Evolutionary conservation across 495 filamentous ascomycete genomes (phyloP).

Genomic region (Parathielavia hyrcaniae): DNA sequence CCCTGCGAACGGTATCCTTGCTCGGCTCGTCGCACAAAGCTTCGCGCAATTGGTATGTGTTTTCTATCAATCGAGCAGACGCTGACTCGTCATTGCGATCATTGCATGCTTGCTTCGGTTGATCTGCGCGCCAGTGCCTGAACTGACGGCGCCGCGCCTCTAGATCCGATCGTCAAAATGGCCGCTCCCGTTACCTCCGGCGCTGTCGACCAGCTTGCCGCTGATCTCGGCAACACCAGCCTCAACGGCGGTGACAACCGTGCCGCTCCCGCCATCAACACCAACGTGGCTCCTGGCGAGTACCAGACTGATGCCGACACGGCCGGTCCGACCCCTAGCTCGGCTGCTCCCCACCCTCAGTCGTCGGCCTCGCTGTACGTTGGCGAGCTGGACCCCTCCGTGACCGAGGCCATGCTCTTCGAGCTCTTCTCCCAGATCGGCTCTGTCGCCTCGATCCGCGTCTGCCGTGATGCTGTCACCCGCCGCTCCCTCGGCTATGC

Average conservation of each 20-base stretch:
- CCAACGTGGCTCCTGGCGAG: conserved; percentile 50
- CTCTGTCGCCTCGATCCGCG: conserved; percentile 97
- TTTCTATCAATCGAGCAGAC: conserved; percentile 3
- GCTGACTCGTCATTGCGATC: conserved; percentile 6
- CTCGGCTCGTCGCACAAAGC: conserved; percentile 8
- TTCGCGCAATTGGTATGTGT: conserved; percentile 22
- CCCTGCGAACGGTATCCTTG: conserved; percentile 22
- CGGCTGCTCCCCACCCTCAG: conserved; percentile 65
- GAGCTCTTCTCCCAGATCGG: conserved; percentile 99
- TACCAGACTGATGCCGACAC: conserved; percentile 49
- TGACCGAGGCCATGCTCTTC: conserved; percentile 99
- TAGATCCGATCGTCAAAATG: conserved; percentile 41
- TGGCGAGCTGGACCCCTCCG: conserved; percentile 92
- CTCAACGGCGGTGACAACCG: conserved; percentile 58
- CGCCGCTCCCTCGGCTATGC: conserved; percentile 98
- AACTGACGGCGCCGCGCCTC: conserved; percentile 14
- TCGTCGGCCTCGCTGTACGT: conserved; percentile 97
- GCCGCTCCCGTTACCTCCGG: conserved; percentile 55
- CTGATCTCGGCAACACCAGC: conserved; percentile 54
- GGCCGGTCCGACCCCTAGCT: conserved; percentile 62
- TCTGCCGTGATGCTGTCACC: conserved; percentile 98
- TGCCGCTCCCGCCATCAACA: conserved; percentile 58
- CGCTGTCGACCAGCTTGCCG: conserved; percentile 66
- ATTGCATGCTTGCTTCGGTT: not conserved
- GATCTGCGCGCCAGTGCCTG: not conserved